These are phyloP conservation scores for Thraustotheca clavata DNA, from an alignment of 352 stramenopile species.

Conservation along the genomic window DNA sequence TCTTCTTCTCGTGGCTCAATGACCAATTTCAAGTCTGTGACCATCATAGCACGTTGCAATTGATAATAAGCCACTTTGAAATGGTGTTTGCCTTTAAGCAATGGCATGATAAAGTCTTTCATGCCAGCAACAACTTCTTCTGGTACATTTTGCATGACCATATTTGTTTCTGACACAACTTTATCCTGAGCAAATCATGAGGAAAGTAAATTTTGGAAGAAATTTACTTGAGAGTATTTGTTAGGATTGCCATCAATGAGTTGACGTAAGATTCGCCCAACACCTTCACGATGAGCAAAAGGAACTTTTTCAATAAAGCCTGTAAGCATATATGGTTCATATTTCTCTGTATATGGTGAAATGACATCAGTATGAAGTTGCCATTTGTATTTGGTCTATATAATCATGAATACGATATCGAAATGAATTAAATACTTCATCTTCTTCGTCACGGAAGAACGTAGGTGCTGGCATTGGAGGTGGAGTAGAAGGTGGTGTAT, in stretches of 20 bases:
- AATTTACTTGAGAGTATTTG: not conserved
- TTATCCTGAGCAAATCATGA: constrained; percentile 20
- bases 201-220: not conserved
- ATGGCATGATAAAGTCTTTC: constrained; percentile 47
- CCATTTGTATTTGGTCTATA: constrained; percentile 64
- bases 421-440: constrained; percentile 26
- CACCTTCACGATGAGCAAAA: constrained; percentile 55
- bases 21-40: constrained; percentile 68
- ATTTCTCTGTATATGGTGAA: constrained; percentile 29
- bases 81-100: constrained; percentile 62
- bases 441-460: constrained; percentile 17
- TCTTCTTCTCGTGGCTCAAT: constrained; percentile 63
- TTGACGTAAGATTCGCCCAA: constrained; percentile 49
- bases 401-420: constrained; percentile 37
- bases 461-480: constrained; percentile 49
- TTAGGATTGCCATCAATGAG: constrained; percentile 32
- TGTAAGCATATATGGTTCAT: constrained; percentile 38
- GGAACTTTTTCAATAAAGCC: constrained; percentile 54
- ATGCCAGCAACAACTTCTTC: constrained; percentile 48
- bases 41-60: constrained; percentile 59
- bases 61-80: constrained; percentile 59
- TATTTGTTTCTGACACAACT: constrained; percentile 50
- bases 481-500: constrained; percentile 66
- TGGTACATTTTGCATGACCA: constrained; percentile 51
- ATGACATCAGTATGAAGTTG: constrained; percentile 52